Evolutionary conservation across 768 basidiomycete genomes (phyloP), one percentile per base, ranked within the genome.

Genomic region (Cystobasidium ongulense): DNA sequence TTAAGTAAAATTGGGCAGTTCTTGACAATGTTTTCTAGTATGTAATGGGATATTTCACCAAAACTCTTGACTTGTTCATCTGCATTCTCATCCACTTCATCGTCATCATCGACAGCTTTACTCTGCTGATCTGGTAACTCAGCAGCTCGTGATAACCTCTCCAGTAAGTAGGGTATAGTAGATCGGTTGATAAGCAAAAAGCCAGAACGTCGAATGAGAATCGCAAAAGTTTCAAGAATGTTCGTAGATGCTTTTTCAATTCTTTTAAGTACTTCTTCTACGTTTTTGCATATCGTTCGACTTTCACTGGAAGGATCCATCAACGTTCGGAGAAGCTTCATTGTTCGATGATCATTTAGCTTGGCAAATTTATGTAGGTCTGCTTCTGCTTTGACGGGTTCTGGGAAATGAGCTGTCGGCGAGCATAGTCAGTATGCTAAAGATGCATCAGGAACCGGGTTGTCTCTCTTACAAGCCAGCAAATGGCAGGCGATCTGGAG

Each of bases 251-350:
- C 84, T 77, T 90, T 88, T 63, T 92, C 90, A 17, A 92, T 78
- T 35, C 91, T 86, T 29, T 87, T 86, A 21, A 87, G 79, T 79
- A 94, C 89, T 78, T 99, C 96, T 78, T 83, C 91, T 53, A 86
- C 86, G 7, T 90, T 84, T 81, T 94, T 97, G 73, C 89, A 83
- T 10, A 94, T 83, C 4, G 84, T 84, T 81, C 89, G 91, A 29
- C 97, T 81, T 78, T 94, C 91, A 0, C 89, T 88, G 77, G 92
- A 89, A 0, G 89, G 84, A 80, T 96, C 92, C 83, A 91, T 85
- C 76, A 90, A 88, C 0, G 85, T 88, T 80, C 87, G 89, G 46
- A 93, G 83, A 13, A 93, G 83, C 81, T 89, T 92, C 84, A 92
- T 97, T 8, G 94, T 83, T 43, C 92, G 85, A 27, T 85, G 84